Conservation (phyloP, 1,284 basidiomycete species). For the Pseudomicrostroma phylloplanum region DNA sequence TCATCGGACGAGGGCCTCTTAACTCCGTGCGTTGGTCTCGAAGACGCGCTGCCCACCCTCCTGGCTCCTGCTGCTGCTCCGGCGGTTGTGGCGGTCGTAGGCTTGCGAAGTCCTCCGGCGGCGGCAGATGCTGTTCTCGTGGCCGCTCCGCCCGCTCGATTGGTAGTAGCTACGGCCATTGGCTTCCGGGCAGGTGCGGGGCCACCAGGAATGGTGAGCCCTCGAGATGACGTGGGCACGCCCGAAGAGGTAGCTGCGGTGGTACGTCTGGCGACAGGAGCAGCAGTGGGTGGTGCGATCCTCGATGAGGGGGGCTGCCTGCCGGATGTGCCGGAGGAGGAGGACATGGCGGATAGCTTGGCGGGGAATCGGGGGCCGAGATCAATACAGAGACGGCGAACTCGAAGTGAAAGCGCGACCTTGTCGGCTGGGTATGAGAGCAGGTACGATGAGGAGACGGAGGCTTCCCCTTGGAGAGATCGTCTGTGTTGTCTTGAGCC, state of each 20-base stretch:
- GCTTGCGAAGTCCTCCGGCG: not conserved
- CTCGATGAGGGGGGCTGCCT: not conserved
- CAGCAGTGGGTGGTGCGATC: not conserved
- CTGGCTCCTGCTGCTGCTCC: not conserved
- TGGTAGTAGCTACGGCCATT: not conserved
- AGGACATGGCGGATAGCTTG: no score
- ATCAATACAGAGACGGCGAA: no score
- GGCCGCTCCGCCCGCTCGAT: not conserved
- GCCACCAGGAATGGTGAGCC: not conserved
- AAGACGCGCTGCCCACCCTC: not conserved
- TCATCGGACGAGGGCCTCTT: not conserved
- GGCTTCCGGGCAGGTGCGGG: not conserved
- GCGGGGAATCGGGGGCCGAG: no score
- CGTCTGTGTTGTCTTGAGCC: no score
- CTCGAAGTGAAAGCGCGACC: no score
- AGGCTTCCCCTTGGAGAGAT: no score
- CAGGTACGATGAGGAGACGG: no score
- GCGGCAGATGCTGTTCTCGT: not conserved
- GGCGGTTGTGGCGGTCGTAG: not conserved
- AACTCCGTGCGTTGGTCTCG: not conserved
- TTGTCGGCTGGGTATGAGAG: no score
- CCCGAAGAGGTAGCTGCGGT: not conserved
- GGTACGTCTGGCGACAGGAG: not conserved
- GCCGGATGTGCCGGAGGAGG: no score
- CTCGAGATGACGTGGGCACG: not conserved